Base-by-base conservation (phyloP, 371 early-diverging fungal species). In the Rhizopus delemar region DNA sequence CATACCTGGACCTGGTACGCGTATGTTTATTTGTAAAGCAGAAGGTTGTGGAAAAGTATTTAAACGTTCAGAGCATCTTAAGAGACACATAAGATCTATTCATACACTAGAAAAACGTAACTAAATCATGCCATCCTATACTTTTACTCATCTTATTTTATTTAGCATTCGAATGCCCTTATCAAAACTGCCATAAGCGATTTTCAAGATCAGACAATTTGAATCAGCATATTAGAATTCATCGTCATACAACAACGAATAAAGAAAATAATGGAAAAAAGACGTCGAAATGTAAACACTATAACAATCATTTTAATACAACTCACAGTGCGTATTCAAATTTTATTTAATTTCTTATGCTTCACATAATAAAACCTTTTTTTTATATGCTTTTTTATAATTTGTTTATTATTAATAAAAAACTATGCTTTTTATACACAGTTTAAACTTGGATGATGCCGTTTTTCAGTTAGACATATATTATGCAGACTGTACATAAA, bases 161-260 rank as follows among this genome's bases (percentile, higher is more conserved):
- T 49, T n/a, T 64, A 84, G 86, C 88, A 8, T 87, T 86, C 62
- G 77, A 73, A 59, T 87, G 88, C 60, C 84, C 83, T 16, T 81
- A 81, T 53, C 82, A 80, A 53, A 89, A 85, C 59, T 96, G 97
- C 67, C 78, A 73, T 35, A 91, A 91, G 65, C 70, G 83, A 0
- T 96, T 96, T 71, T 86, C 91, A 5, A 81, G 96, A 62, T 86
- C 87, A 22, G 94, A 93, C 65, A 93, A 92, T 65, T 62, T 94
- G 46, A 85, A 86, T 51, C 87, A 88, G 62, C 91, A 90, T 62
- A 81, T 86, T 38, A 78, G 83, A 16, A 85, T 82, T 50, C 86
- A 85, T 54, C 79, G 81, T 11, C 84, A 83, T 60, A 83, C 51
- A 13, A 22, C 22, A 22, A 22, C 22, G 22, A 66, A 53, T 16